Conservation (phyloP, 2,329 filamentous ascomycete genomes). For the Tolypocladium ophioglossoides region DNA sequence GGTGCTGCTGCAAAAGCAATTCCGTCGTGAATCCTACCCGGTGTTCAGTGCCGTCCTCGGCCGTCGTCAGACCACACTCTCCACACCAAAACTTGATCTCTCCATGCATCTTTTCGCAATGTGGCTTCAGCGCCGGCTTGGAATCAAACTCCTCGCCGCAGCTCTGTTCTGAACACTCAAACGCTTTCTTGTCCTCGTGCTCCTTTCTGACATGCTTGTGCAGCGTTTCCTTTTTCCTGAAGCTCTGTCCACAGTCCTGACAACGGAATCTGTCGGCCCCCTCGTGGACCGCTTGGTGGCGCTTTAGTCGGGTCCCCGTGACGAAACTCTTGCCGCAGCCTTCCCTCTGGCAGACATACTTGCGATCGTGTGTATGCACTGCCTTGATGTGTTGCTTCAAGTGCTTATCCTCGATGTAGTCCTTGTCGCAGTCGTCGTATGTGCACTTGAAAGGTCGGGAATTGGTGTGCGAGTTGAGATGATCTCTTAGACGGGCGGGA, state of each 20-base stretch:
- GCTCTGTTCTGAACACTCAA: constrained; percentile 48
- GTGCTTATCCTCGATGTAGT: constrained; percentile 79
- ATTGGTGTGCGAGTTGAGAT: constrained; percentile 76
- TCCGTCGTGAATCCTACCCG: constrained; percentile 60
- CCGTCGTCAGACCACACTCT: constrained; percentile 45
- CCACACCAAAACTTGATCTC: constrained; percentile 65
- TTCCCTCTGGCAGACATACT: constrained; percentile 59
- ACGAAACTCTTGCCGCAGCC: constrained; percentile 74
- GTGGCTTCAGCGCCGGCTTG: constrained; percentile 57
- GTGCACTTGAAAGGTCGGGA: constrained; percentile 70
- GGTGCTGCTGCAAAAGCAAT: constrained; percentile 60
- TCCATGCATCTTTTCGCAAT: constrained; percentile 60
- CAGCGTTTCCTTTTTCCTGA: constrained; percentile 79
- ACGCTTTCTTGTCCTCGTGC: constrained; percentile 64
- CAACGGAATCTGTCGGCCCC: constrained; percentile 68
- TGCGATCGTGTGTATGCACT: constrained; percentile 61
- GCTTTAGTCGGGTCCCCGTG: constrained; percentile 64
- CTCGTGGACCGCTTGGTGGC: constrained; percentile 66
- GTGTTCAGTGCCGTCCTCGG: constrained; percentile 26
- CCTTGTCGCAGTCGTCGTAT: constrained; percentile 63
- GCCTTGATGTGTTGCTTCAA: constrained; percentile 77
- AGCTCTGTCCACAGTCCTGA: constrained; percentile 64
- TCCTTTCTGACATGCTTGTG: constrained; percentile 70
- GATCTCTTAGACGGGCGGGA: constrained; percentile 67
- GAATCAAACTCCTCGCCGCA: constrained; percentile 68